These are phyloP conservation scores for Ustilago esculenta DNA, from an alignment of 1,284 basidiomycete species.

Conservation along the genomic window DNA sequence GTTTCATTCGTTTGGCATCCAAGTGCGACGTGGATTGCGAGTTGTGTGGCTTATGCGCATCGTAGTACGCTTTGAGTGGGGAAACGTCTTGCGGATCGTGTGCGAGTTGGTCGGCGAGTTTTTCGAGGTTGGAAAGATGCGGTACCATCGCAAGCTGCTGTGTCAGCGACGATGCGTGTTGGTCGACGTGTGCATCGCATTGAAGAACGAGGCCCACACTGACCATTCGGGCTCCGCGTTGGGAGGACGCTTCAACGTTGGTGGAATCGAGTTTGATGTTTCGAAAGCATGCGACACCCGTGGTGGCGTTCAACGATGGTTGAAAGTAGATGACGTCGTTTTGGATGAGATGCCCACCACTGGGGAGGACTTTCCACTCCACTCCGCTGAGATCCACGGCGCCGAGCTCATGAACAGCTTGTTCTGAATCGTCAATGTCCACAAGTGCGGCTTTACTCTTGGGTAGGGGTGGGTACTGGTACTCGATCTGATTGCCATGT, in stretches of 20 bases:
- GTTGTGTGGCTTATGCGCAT: conserved; percentile 22
- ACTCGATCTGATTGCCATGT: conserved; percentile 53
- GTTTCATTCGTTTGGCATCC: conserved; percentile 36
- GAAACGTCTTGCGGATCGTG: conserved; percentile 17
- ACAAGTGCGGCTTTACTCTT: conserved; percentile 15
- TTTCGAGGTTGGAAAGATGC: conserved; percentile 38
- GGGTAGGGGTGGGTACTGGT: conserved; percentile 32
- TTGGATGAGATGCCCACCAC: conserved; percentile 50
- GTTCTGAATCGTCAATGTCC: conserved; percentile 13
- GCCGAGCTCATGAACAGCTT: not conserved
- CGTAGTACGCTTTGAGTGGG: conserved; percentile 26
- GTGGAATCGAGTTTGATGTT: conserved; percentile 38
- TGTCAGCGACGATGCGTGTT: conserved; percentile 20
- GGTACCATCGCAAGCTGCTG: conserved; percentile 47
- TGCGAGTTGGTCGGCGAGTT: conserved; percentile 35
- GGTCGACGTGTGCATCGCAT: conserved; percentile 18
- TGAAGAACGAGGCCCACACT: conserved; percentile 42
- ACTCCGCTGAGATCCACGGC: conserved; percentile 31
- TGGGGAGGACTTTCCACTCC: conserved; percentile 60
- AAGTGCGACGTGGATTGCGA: too few relatives aligned
- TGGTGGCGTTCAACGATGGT: conserved; percentile 12
- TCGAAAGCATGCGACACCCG: conserved; percentile 51
- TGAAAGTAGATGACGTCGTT: conserved; percentile 52
- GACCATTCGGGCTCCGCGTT: conserved; percentile 55
- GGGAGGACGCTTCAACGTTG: conserved; percentile 11